Conservation (phyloP, 352 stramenopile species). For the Phytophthora fragariaefolia region DNA sequence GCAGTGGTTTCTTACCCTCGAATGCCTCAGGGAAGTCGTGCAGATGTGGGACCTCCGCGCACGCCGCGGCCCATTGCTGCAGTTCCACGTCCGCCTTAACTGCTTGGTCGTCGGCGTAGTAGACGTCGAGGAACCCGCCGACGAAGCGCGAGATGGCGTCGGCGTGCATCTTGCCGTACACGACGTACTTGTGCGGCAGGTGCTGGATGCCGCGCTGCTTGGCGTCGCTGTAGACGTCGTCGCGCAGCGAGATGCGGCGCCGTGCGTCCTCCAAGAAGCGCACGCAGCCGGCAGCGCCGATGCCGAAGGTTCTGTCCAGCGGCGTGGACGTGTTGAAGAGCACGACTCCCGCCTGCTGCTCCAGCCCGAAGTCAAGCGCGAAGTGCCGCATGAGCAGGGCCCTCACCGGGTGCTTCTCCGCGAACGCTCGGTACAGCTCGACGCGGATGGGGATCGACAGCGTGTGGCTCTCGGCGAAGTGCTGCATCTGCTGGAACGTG, state of each 20-base stretch:
- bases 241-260: slow-evolving; percentile 26
- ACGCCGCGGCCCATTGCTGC: slow-evolving; percentile 42
- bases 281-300: slow-evolving; percentile 41
- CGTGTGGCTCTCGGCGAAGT: slow-evolving; percentile 60
- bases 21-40: slow-evolving; percentile 35
- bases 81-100: slow-evolving; percentile 45
- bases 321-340: slow-evolving; percentile 51
- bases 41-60: slow-evolving; percentile 35
- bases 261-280: slow-evolving; percentile 38
- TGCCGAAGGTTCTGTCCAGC: slow-evolving; percentile 55
- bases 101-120: slow-evolving; percentile 37
- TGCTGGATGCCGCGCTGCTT: slow-evolving; percentile 34
- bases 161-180: slow-evolving; percentile 43
- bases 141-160: slow-evolving; percentile 39
- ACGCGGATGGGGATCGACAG: slow-evolving; percentile 56
- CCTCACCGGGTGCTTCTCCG: slow-evolving; percentile 41
- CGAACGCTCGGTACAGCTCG: slow-evolving; percentile 45
- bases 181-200: slow-evolving; percentile 46
- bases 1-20: slow-evolving; percentile 16
- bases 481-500: slow-evolving; percentile 58
- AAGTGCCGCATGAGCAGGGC: slow-evolving; percentile 47
- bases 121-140: slow-evolving; percentile 30
- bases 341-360: slow-evolving; percentile 40
- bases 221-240: slow-evolving; percentile 35
- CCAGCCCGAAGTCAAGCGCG: slow-evolving; percentile 47